Evolutionary conservation across 23 red algal species (phyloP).

Genomic region (Cyanidiococcus yangmingshanensis): DNA sequence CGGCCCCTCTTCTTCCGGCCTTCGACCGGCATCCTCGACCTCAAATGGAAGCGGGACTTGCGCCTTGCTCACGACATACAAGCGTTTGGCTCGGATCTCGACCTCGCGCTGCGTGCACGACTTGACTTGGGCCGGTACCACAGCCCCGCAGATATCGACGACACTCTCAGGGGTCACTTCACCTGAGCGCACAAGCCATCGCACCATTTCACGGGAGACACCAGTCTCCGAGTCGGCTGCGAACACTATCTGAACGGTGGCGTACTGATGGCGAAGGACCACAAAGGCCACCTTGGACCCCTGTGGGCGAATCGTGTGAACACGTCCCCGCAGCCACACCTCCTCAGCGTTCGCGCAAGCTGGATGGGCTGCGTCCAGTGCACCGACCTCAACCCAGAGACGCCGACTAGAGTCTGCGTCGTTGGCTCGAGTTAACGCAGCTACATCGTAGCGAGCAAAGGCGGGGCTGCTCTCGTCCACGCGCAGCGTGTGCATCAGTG

Average conservation of each 20-base stretch:
- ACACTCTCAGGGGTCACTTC: constrained; percentile 59
- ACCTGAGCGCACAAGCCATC: constrained; percentile 51
- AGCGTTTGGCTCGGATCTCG: constrained; percentile 42
- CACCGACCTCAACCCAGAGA: not conserved
- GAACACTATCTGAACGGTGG: constrained; percentile 66
- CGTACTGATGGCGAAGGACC: constrained; percentile 50
- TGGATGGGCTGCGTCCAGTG: not conserved
- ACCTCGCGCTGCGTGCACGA: constrained; percentile 47
- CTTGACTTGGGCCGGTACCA: constrained; percentile 56
- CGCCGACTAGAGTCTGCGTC: not conserved
- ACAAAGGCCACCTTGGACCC: constrained; percentile 57
- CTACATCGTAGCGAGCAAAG: constrained; percentile 54
- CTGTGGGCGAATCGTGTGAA: constrained; percentile 47
- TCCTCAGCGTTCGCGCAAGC: not conserved
- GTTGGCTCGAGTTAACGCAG: constrained; percentile 14
- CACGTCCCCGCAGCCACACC: constrained; percentile 80
- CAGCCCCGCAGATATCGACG: constrained; percentile 52
- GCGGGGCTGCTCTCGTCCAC: constrained; percentile 15
- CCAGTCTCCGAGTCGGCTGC: constrained; percentile 24
- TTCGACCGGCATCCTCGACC: constrained; percentile 72
- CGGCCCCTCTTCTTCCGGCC: constrained; percentile 14
- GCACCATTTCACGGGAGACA: constrained; percentile 45
- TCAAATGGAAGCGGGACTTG: constrained; percentile 52
- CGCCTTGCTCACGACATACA: constrained; percentile 74
- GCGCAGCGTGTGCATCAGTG: not conserved